These are phyloP conservation scores for Apiotrichum porosum DNA, from an alignment of 1,284 basidiomycete genomes.

Conservation along the genomic window DNA sequence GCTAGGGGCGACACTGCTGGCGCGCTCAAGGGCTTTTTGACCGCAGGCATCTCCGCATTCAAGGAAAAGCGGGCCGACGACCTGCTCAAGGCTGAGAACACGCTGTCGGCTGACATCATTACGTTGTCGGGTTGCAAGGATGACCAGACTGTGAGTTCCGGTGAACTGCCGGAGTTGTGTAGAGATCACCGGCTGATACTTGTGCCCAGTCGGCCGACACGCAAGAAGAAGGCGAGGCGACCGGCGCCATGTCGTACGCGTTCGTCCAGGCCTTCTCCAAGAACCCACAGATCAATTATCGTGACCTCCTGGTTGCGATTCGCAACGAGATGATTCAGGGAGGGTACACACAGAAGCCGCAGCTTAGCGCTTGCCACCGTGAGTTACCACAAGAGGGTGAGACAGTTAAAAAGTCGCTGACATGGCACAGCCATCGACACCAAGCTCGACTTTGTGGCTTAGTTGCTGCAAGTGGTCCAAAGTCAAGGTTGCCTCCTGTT, in stretches of 20 bases:
- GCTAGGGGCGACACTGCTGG: constrained; percentile 63
- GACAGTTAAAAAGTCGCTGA: not conserved
- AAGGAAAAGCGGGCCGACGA: constrained; percentile 29
- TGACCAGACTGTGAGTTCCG: constrained; percentile 66
- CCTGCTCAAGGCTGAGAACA: constrained; percentile 51
- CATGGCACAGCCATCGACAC: constrained; percentile 29
- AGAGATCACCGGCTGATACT: not conserved
- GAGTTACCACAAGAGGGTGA: constrained; percentile 6
- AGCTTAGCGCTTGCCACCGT: constrained; percentile 48
- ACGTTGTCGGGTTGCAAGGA: constrained; percentile 86
- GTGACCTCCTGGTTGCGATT: constrained; percentile 66
- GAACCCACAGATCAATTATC: constrained; percentile 72
- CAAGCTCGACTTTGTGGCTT: constrained; percentile 32
- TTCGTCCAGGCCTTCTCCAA: constrained; percentile 64
- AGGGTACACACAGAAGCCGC: constrained; percentile 83
- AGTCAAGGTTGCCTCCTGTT: too few relatives aligned
- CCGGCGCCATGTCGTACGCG: constrained; percentile 70
- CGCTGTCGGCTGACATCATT: constrained; percentile 69
- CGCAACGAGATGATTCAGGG: constrained; percentile 51
- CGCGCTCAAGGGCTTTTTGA: constrained; percentile 54
- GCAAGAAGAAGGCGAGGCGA: constrained; percentile 69
- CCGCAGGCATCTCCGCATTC: constrained; percentile 19
- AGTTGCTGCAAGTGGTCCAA: too few relatives aligned
- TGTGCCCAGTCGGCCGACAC: constrained; percentile 65
- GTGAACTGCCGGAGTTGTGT: too few relatives aligned